Evolutionary conservation across 169 alveolate species (phyloP), one percentile per base, ranked within the genome.

Genomic region (Amoebophrya sp.): DNA sequence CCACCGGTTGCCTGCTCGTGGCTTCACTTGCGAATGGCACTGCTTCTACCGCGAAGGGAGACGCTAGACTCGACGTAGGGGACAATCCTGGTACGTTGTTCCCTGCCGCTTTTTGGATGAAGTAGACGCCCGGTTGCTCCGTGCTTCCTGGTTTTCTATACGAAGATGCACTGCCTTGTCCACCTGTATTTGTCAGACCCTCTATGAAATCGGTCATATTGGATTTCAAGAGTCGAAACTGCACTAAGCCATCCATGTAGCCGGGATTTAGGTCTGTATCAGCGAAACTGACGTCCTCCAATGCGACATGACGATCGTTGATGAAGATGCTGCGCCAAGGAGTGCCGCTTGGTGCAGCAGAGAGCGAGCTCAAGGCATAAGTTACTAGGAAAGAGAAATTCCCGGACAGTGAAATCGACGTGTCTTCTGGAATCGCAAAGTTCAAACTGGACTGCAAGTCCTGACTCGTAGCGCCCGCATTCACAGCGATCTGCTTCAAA

Each of bases 21-120:
- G 83, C 18, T 26, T 26, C 3, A 6, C 39, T 0, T 29, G 18
- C 83, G 38, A 26, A 1, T 10, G 2, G 83, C 2, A 65, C 83
- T 10, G 83, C 83, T 65, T 65, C 83, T 18, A 65, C 83, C 33
- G 83, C 83, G n/a, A 65, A 65, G 38, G 83, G 83, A n/a, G n/a
- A n/a, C n/a, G n/a, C n/a, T n/a, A n/a, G n/a, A n/a, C n/a, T n/a
- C n/a, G n/a, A n/a, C n/a, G n/a, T n/a, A n/a, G n/a, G n/a, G n/a
- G n/a, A n/a, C n/a, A n/a, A n/a, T 29, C n/a, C n/a, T 29, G 1
- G 18, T 6, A 18, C n/a, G 2, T 18, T 18, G 2, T 47, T 18
- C 18, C 6, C 6, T 18, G 65, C 18, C 65, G 65, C 6, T 12
- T 65, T 29, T 10, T 65, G 38, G 38, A 65, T 1, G 83, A 65